Conservation (phyloP, 805 yeast species). For the Torulaspora franciscae region DNA sequence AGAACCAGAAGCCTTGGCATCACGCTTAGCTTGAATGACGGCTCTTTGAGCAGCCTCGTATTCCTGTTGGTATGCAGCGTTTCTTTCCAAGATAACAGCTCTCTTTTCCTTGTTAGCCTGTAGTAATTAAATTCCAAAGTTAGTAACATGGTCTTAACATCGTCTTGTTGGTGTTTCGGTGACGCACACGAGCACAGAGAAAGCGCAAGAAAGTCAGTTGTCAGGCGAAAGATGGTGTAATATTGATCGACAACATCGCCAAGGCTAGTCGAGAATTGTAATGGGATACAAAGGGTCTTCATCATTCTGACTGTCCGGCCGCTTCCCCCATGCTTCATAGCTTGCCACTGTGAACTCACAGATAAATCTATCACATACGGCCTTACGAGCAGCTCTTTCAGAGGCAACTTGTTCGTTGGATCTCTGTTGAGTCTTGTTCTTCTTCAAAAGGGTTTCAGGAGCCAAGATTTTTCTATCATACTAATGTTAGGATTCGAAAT, state of each 20-base stretch:
- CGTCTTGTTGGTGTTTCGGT: not conserved
- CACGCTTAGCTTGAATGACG: constrained; percentile 79
- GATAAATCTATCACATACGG: constrained; percentile 52
- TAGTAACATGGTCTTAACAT: constrained; percentile 1
- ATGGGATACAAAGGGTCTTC: constrained; percentile 47
- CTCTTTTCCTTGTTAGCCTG: constrained; percentile 52
- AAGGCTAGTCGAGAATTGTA: constrained; percentile 55
- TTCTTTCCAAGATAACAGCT: constrained; percentile 82
- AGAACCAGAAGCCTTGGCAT: constrained; percentile 89
- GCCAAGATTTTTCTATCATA: constrained; percentile 40
- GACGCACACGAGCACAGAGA: not conserved
- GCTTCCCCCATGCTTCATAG: not conserved
- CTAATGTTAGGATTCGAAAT: constrained; percentile 14
- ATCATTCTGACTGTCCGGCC: constrained; percentile 31
- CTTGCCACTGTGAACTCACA: constrained; percentile 18
- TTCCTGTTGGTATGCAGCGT: constrained; percentile 94
- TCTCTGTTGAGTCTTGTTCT: constrained; percentile 74
- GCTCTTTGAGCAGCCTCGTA: constrained; percentile 91
- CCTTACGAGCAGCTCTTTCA: constrained; percentile 70
- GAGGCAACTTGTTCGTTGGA: constrained; percentile 73
- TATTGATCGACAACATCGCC: constrained; percentile 63
- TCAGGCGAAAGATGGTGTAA: constrained; percentile 77
- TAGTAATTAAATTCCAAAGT: not conserved
- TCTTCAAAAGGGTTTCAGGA: constrained; percentile 86
- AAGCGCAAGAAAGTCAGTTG: constrained; percentile 18